These are phyloP conservation scores for Secale cereale DNA, from an alignment of 176 grass and related monocot genomes.

Conservation along the genomic window DNA sequence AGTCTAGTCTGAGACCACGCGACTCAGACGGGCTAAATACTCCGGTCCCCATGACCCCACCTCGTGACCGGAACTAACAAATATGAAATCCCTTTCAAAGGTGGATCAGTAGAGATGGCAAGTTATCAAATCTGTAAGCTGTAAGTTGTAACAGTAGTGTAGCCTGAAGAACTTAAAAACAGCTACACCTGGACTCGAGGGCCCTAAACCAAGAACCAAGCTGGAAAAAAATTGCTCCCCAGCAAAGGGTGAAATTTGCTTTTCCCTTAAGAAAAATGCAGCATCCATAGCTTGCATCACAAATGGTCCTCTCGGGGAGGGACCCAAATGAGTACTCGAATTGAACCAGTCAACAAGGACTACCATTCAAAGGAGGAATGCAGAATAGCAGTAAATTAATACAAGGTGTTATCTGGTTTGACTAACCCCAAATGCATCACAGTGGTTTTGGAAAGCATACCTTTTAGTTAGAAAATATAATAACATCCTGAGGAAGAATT, in stretches of 20 bases:
- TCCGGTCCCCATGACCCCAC: background rate
- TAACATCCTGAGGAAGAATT: background rate
- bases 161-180: background rate
- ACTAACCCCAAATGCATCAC: background rate
- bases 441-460: background rate
- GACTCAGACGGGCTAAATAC: background rate
- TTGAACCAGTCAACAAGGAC: background rate
- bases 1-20: background rate
- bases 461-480: background rate
- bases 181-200: background rate
- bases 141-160: background rate
- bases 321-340: too few species aligned
- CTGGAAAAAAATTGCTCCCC: background rate
- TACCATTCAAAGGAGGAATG: background rate
- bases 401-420: slow-evolving; percentile 14
- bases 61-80: background rate
- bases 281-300: too few species aligned
- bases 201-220: background rate
- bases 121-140: background rate
- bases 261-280: too few species aligned
- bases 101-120: background rate
- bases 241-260: background rate
- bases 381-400: slow-evolving; percentile 18
- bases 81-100: background rate
- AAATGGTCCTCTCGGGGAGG: too few species aligned